Evolutionary conservation across 2,329 filamentous ascomycete genomes (phyloP).

Genomic region (Calonectria fujianensis): DNA sequence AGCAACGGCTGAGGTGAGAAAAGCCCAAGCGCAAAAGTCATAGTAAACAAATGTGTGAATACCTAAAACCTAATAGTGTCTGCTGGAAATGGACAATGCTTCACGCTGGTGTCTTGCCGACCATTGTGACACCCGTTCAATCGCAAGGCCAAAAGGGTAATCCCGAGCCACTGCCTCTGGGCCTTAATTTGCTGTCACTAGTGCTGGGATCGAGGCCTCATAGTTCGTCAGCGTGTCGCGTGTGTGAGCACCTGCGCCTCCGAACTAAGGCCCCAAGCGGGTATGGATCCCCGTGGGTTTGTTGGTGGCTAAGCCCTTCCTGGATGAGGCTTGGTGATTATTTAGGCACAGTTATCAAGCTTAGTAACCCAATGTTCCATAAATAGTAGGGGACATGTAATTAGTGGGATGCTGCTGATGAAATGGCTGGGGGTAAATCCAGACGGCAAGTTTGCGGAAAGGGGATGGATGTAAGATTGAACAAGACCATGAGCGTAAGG

Average conservation of each 20-base stretch:
- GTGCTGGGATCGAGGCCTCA: conserved; percentile 18
- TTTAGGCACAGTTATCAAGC: conserved; percentile 7
- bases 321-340: neutral
- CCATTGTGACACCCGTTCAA: neutral
- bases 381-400: conserved; percentile 16
- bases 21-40: neutral
- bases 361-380: conserved; percentile 16
- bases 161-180: neutral
- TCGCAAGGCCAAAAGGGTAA: neutral
- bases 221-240: conserved; percentile 15
- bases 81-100: neutral
- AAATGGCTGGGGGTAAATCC: conserved; percentile 9
- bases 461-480: neutral
- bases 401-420: conserved; percentile 24
- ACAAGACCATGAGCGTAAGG: neutral
- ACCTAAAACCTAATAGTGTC: neutral
- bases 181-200: conserved; percentile 14
- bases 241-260: conserved; percentile 22
- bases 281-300: conserved; percentile 8
- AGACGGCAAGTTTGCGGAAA: neutral
- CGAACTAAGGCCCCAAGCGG: conserved; percentile 10
- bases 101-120: neutral
- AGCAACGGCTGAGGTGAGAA: neutral
- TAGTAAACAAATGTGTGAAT: neutral
- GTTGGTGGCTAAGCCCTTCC: conserved; percentile 9